A percentile compares a stretch with the other conserved stretches of the same genome.
Conservation (phyloP, 208 protist species). For the Leishmania amazonensis region DNA sequence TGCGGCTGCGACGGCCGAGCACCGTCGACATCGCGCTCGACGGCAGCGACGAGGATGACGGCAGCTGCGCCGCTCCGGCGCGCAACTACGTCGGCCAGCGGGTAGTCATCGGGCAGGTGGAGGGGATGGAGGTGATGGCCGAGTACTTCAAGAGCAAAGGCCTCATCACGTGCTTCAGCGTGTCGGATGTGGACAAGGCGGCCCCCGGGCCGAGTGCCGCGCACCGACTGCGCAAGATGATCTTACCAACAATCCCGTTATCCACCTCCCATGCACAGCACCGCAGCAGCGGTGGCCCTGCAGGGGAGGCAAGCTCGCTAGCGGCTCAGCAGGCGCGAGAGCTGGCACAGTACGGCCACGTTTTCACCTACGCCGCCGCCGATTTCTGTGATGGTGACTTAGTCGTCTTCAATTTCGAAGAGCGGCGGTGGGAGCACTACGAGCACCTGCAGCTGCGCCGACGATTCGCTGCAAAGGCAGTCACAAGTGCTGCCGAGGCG, state of each 20-base stretch:
- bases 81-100: background rate
- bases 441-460: constrained; percentile 54
- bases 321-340: constrained; percentile 33
- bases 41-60: background rate
- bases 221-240: constrained; percentile 41
- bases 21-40: constrained; percentile 4
- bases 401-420: constrained; percentile 46
- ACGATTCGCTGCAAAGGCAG: constrained; percentile 21
- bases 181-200: constrained; percentile 29
- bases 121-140: constrained; percentile 29
- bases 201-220: constrained; percentile 37
- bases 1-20: constrained; percentile 33
- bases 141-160: constrained; percentile 40
- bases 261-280: background rate
- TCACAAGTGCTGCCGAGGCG: background rate
- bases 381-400: constrained; percentile 62
- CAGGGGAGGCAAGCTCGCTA: constrained; percentile 7
- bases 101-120: constrained; percentile 23
- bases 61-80: background rate
- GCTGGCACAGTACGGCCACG: constrained; percentile 24
- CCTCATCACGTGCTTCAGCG: constrained; percentile 45
- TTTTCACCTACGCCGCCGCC: constrained; percentile 47
- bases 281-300: background rate
- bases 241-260: constrained; percentile 5
- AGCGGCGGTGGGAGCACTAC: constrained; percentile 46